These are phyloP conservation scores for Trypanosoma mega DNA, from an alignment of 208 protist genomes.

Conservation along the genomic window DNA sequence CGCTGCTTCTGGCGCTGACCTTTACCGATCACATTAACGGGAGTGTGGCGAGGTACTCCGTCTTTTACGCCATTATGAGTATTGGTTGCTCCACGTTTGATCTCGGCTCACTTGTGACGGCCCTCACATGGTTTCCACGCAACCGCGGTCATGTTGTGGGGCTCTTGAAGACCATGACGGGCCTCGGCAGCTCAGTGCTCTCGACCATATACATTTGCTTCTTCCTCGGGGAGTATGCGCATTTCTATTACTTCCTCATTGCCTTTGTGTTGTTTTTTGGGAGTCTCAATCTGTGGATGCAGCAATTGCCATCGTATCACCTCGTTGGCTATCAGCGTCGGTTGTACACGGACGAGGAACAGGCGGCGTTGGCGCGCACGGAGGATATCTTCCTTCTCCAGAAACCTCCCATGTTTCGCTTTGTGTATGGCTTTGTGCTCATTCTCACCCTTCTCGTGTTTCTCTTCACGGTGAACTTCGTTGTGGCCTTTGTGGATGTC, in stretches of 20 bases:
- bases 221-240: slow-evolving; percentile 39
- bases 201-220: slow-evolving; percentile 52
- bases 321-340: slow-evolving; percentile 46
- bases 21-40: slow-evolving; percentile 32
- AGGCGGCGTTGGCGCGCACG: slow-evolving; percentile 28
- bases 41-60: slow-evolving; percentile 28
- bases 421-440: slow-evolving; percentile 51
- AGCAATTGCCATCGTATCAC: slow-evolving; percentile 59
- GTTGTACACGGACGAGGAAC: slow-evolving; percentile 32
- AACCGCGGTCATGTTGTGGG: slow-evolving; percentile 48
- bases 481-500: slow-evolving; percentile 35
- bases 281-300: slow-evolving; percentile 40
- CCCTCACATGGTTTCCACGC: slow-evolving; percentile 52
- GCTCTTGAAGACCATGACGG: slow-evolving; percentile 49
- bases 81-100: slow-evolving; percentile 47
- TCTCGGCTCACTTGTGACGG: slow-evolving; percentile 29
- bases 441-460: slow-evolving; percentile 54
- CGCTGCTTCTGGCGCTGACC: slow-evolving; percentile 30
- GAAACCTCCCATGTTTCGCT: slow-evolving; percentile 56
- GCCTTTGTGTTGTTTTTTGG: slow-evolving; percentile 37
- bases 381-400: slow-evolving; percentile 56
- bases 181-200: slow-evolving; percentile 43
- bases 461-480: slow-evolving; percentile 44
- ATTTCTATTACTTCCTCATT: slow-evolving; percentile 56
- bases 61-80: slow-evolving; percentile 51